Percentiles rank a stretch among this genome's conserved stretches.
Conservation (phyloP, 140 eudicot genomes). For the Anethum foeniculum region DNA sequence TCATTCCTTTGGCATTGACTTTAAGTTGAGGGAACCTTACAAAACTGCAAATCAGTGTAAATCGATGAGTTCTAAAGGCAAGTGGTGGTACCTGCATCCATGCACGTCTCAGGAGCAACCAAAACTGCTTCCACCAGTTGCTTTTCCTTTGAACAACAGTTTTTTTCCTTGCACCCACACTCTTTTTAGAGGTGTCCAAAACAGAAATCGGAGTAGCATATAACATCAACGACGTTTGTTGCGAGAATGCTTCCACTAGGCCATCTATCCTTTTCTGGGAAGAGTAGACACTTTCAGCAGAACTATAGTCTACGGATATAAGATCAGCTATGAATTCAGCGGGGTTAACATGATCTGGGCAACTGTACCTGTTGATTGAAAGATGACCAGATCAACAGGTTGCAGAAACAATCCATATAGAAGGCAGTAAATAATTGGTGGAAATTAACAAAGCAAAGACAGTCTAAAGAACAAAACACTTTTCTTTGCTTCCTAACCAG, state of each 20-base stretch:
- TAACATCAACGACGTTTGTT: slow-evolving; percentile 43
- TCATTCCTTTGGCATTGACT: background rate
- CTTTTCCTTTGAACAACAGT: slow-evolving; percentile 32
- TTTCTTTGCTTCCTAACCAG: background rate
- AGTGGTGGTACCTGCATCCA: slow-evolving; percentile 85
- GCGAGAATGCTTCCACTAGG: slow-evolving; percentile 78
- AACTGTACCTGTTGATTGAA: slow-evolving; percentile 54
- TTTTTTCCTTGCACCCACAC: slow-evolving; percentile 31
- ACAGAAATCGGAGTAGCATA: slow-evolving; percentile 55
- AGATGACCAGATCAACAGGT: slow-evolving; percentile 14
- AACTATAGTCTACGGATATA: slow-evolving; percentile 88
- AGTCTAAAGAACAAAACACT: background rate
- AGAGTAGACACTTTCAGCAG: slow-evolving; percentile 68
- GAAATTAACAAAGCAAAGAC: background rate
- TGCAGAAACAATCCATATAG: background rate
- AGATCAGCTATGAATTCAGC: slow-evolving; percentile 98
- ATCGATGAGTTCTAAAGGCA: background rate
- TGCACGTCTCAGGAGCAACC: slow-evolving; percentile 89
- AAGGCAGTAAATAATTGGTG: background rate
- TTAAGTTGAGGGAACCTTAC: background rate
- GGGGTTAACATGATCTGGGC: slow-evolving; percentile 94
- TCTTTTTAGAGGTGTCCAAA: slow-evolving; percentile 24
- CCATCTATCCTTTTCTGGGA: slow-evolving; percentile 85
- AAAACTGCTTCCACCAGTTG: slow-evolving; percentile 90
- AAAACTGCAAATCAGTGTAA: background rate